Evolutionary conservation across 1,139 yeast species (phyloP).

Genomic region (Yamadazyma dushanensis): DNA sequence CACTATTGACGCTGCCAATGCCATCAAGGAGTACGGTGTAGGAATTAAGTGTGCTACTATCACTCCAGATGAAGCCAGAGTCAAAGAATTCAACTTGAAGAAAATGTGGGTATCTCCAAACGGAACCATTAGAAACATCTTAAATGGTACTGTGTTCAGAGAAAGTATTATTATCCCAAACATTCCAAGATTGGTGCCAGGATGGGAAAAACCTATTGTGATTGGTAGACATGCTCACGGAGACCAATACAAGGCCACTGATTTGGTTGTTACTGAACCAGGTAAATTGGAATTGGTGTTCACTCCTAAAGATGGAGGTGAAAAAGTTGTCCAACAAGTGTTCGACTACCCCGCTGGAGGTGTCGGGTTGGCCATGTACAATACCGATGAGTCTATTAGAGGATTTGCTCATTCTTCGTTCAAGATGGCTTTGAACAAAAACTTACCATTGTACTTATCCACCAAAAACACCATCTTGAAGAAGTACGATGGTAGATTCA

Average conservation of each 20-base stretch:
- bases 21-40: slow-evolving; percentile 84
- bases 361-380: slow-evolving; percentile 91
- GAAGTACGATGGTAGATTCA: slow-evolving; percentile 91
- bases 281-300: slow-evolving; percentile 79
- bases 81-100: slow-evolving; percentile 82
- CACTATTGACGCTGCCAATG: slow-evolving; percentile 87
- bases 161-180: slow-evolving; percentile 91
- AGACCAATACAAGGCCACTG: slow-evolving; percentile 95
- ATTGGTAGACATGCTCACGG: slow-evolving; percentile 98
- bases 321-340: slow-evolving; percentile 56
- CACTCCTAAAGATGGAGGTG: slow-evolving; percentile 72
- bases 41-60: slow-evolving; percentile 97
- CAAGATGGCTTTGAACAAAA: slow-evolving; percentile 78
- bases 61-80: slow-evolving; percentile 97
- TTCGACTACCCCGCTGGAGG: slow-evolving; percentile 71
- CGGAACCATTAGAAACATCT: slow-evolving; percentile 91
- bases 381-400: slow-evolving; percentile 84
- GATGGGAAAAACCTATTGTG: slow-evolving; percentile 93
- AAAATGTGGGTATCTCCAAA: slow-evolving; percentile 98
- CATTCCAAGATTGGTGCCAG: slow-evolving; percentile 86
- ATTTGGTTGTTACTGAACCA: slow-evolving; percentile 71
- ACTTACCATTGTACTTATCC: slow-evolving; percentile 77
- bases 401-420: slow-evolving; percentile 94
- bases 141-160: slow-evolving; percentile 95
- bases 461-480: slow-evolving; percentile 95